Evolutionary conservation across 768 basidiomycete genomes (phyloP), one percentile per base, ranked within the genome.

Genomic region (Mycena crocata): DNA sequence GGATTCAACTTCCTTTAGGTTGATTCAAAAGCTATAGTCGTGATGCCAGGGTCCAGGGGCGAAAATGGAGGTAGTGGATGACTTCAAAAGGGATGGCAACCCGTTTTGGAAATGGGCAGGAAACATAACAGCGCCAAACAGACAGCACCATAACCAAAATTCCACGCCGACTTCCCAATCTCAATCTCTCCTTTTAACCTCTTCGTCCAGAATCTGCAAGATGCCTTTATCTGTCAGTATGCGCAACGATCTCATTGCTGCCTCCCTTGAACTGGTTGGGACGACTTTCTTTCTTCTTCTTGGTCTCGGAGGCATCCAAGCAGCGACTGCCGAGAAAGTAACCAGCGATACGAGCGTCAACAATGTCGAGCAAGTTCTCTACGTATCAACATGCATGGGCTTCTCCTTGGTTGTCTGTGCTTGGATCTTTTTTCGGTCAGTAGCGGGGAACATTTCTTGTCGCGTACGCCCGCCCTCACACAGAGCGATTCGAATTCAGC

Each of bases 281-380:
- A 90, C 90, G 5, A 80, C 83, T 0, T 78, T 87, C 62, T 92
- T 92, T 76, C 81, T 92, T 30, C 81, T 89, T n/a, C 81, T 91
- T 44, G 90, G 87, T 13, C 81, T 89, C 3, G 90, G 90, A 2
- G 88, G 89, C 2, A 85, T 88, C 24, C 90, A 92, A 72, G 87
- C 88, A 3, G 80, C 86, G 1, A 77, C 82, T 7, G 74, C 77
- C 12, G 83, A 81, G 65, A 58, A 56, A 15, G 39, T 24, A 54
- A 14, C 45, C 12, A 57, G 55, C 46, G 15, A 31, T 1, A 34
- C 9, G 34, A 26, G 21, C 7, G 51, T 64, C 17, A 50, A 39
- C 10, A 46, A 66, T 46, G 71, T 86, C 64, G 82, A 83, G 58
- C 83, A 81, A 24, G 76, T 82, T 44, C 76, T 88, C 62, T 91